phyloP scores from a whole-genome alignment of 495 filamentous ascomycete genomes.

The Annulohypoxylon bovei region DNA sequence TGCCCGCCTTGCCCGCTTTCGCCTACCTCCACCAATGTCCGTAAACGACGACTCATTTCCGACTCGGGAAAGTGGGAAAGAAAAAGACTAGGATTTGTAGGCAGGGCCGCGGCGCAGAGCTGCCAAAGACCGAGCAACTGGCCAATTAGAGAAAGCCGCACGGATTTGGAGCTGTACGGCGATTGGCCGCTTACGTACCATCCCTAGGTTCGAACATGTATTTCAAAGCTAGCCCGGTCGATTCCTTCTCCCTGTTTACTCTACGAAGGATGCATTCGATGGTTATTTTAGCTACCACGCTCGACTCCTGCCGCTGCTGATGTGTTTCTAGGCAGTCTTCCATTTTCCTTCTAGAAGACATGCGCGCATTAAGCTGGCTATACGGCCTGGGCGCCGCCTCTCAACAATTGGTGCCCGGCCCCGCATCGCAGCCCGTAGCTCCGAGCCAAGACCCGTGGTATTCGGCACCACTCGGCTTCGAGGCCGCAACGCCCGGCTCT shows the following conservation, averaged over 20 bases:
- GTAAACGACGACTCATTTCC: slow-evolving; percentile 2
- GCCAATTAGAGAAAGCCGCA: not conserved
- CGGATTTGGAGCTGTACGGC: not conserved
- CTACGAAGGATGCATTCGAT: not conserved
- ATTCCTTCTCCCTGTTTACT: slow-evolving; percentile 4
- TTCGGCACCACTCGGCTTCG: slow-evolving; percentile 51
- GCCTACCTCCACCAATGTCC: not conserved
- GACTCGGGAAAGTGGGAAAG: not conserved
- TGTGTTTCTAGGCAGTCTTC: not conserved
- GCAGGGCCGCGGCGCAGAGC: not conserved
- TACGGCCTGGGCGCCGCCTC: slow-evolving; percentile 4
- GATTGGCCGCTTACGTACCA: slow-evolving; percentile 1
- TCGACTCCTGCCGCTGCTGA: not conserved
- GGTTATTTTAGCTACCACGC: not conserved
- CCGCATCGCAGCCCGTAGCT: slow-evolving; percentile 23
- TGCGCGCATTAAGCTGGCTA: slow-evolving; percentile 2
- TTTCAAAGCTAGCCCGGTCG: not conserved
- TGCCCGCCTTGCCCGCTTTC: not conserved
- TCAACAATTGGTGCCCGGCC: not conserved
- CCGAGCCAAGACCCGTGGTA: slow-evolving; percentile 62
- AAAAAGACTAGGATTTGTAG: not conserved
- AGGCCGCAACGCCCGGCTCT: slow-evolving; percentile 51
- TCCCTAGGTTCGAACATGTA: not conserved
- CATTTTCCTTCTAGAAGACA: slow-evolving; percentile 15
- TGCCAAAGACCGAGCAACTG: not conserved